Conservation (phyloP, 352 stramenopile species). For the Phytophthora boehmeriae region DNA sequence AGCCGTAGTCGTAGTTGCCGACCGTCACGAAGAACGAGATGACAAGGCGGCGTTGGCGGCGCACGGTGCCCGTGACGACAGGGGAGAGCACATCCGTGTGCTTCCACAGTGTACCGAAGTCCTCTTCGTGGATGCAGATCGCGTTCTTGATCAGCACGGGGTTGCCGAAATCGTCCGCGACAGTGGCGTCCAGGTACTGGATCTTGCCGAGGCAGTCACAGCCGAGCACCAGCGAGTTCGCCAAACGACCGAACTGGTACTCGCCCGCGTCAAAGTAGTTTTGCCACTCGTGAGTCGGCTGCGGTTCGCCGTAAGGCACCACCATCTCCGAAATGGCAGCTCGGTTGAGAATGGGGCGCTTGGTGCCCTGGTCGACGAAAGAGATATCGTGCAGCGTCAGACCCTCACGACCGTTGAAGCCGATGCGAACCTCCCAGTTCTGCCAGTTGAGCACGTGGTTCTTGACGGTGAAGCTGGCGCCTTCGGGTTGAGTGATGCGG, state of each 20-base stretch:
- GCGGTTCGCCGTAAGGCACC: constrained; percentile 72
- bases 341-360: constrained; percentile 59
- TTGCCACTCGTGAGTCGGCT: constrained; percentile 61
- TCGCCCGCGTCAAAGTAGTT: constrained; percentile 83
- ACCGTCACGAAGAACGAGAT: constrained; percentile 81
- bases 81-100: constrained; percentile 46
- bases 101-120: constrained; percentile 80
- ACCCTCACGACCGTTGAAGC: constrained; percentile 80
- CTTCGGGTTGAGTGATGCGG: constrained; percentile 67
- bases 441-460: constrained; percentile 73
- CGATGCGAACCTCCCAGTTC: constrained; percentile 76
- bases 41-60: constrained; percentile 65
- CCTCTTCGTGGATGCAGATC: constrained; percentile 88
- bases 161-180: constrained; percentile 61
- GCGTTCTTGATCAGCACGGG: constrained; percentile 60
- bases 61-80: constrained; percentile 32
- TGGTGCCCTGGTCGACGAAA: constrained; percentile 32
- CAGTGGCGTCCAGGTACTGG: constrained; percentile 79
- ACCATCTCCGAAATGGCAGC: constrained; percentile 77
- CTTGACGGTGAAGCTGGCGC: constrained; percentile 65
- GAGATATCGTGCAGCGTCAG: constrained; percentile 71
- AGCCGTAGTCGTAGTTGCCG: constrained; percentile 83
- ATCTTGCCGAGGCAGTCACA: constrained; percentile 86
- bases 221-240: constrained; percentile 73
- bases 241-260: constrained; percentile 60